phyloP scores from a whole-genome alignment of 2,329 filamentous ascomycete genomes.

The Colletotrichum simmondsii region DNA sequence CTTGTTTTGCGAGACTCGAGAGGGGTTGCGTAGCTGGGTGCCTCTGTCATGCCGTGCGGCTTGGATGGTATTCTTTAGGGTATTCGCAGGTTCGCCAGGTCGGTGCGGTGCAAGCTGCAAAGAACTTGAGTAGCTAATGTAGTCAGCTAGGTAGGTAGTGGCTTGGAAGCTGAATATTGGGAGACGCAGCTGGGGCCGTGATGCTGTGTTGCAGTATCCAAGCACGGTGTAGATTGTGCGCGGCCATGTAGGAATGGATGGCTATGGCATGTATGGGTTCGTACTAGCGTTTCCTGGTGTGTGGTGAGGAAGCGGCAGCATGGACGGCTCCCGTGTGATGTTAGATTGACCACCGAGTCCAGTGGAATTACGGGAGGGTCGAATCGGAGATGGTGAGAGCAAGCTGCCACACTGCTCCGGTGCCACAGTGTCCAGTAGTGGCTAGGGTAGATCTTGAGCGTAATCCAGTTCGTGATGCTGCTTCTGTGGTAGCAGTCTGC shows the following conservation, averaged over 20 bases:
- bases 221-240: neutral
- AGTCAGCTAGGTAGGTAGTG: too few species aligned
- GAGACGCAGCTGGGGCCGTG: neutral
- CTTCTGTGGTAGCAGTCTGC: too few species aligned
- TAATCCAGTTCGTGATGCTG: neutral
- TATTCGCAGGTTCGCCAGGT: neutral
- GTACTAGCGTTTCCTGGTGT: neutral
- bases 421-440: neutral
- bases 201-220: neutral
- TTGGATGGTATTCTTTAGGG: neutral
- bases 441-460: neutral
- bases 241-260: neutral
- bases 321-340: neutral
- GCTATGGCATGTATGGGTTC: neutral
- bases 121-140: neutral
- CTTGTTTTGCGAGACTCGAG: neutral
- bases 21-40: neutral
- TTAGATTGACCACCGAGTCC: neutral
- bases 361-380: neutral
- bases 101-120: conserved; percentile 10
- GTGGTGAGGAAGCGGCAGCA: neutral
- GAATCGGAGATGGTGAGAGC: neutral
- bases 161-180: neutral
- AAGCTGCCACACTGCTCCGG: neutral
- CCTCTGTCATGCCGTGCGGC: neutral